Evolutionary conservation across 345 rosid species (phyloP), one percentile per base, ranked within the genome.

Genomic region (Gossypium arboreum): DNA sequence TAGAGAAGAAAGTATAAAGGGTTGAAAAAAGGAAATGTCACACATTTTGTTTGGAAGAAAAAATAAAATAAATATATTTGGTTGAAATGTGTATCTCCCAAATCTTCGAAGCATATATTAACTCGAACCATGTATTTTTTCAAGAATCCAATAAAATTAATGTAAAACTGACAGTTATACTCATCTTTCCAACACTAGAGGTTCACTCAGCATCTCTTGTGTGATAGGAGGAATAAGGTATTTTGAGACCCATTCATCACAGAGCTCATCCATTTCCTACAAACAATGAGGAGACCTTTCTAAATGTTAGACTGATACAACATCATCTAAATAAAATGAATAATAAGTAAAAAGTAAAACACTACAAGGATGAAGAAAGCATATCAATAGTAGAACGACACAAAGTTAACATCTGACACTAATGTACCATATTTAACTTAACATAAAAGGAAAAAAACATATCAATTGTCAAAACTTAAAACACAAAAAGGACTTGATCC

Each of bases 241-340:
- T 68, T 93, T 92, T 25, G 98, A 98, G 78, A 87, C 90, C 99
- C 99, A 93, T 59, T 96, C 97, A 65, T 89, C 88, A 95, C 88
- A 95, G 63, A 96, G 84, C 74, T 96, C 98, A 82, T 90, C 99
- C 77, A 93, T 93, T 88, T 96, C 99, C 98, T 93, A 80, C 64
- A 76, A 63, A 72, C 34, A 80, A 48, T 54, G 74, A 3, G 50
- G 43, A 55, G 60, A 62, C 47, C n/a, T 66, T 75, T 76, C 70
- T 76, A 71, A 67, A 70, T 75, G 56, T 25, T 61, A 44, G 8
- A 17, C 25, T 27, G 57, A 65, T n/a, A 18, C 61, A 73, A 45
- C 2, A 12, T 54, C 9, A 52, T 52, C 24, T 41, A n/a, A 20
- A n/a, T 18, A 11, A 20, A 55, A 55, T n/a, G 9, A 55, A 55